Evolutionary conservation across 2,329 filamentous ascomycete genomes (phyloP).

Genomic region (Aureobasidium uvarum): DNA sequence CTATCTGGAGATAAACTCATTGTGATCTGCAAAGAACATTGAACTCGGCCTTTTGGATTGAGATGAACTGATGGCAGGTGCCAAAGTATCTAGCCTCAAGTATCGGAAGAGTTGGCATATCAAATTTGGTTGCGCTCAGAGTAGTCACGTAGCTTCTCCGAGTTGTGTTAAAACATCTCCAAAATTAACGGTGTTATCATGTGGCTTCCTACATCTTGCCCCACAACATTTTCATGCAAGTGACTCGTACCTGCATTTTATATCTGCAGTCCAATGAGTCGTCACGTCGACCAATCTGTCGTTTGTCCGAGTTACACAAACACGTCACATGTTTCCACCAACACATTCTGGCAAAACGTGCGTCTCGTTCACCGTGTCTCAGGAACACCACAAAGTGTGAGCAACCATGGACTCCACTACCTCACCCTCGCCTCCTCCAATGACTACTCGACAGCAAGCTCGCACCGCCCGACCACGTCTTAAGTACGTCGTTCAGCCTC

Average conservation of each 20-base stretch:
- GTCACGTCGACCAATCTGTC: not conserved
- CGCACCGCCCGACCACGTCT: not conserved
- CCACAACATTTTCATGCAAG: not conserved
- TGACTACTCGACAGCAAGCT: not conserved
- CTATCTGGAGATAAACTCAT: no score
- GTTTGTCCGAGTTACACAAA: not conserved
- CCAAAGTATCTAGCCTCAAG: no score
- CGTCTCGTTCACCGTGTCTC: not conserved
- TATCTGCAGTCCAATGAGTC: not conserved
- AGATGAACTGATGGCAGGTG: no score
- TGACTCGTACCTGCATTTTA: conserved; percentile 2
- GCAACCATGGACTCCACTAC: not conserved
- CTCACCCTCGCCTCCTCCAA: not conserved
- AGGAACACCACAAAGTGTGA: not conserved
- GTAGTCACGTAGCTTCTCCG: no score
- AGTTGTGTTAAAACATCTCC: no score
- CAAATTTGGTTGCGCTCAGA: no score
- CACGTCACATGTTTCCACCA: not conserved
- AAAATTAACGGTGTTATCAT: no score
- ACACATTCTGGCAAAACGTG: not conserved
- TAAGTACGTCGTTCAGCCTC: not conserved
- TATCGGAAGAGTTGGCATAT: no score
- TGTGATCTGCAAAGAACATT: no score
- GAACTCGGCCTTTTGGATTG: no score
- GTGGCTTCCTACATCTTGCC: not conserved